phyloP scores from a whole-genome alignment of 495 filamentous ascomycete genomes.

The Penicillium turbatum region DNA sequence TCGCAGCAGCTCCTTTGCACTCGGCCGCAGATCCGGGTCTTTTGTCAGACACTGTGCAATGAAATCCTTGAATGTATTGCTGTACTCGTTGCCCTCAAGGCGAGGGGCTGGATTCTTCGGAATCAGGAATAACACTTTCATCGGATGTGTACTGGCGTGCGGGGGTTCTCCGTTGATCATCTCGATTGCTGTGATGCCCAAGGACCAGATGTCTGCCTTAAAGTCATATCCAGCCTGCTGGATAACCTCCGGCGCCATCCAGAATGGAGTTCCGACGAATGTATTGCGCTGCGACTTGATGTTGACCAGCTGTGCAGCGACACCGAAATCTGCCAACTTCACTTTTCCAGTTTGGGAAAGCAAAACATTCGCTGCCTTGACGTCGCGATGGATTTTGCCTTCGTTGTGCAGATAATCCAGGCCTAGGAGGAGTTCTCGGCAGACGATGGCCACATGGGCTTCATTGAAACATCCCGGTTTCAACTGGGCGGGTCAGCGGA shows the following conservation, averaged over 20 bases:
- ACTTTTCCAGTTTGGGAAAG: slow-evolving; percentile 85
- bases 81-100: slow-evolving; percentile 79
- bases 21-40: slow-evolving; percentile 76
- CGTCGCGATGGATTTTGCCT: slow-evolving; percentile 95
- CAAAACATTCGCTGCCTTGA: slow-evolving; percentile 93
- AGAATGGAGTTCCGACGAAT: slow-evolving; percentile 98
- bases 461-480: slow-evolving; percentile 92
- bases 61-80: slow-evolving; percentile 90
- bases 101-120: slow-evolving; percentile 85
- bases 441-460: slow-evolving; percentile 90
- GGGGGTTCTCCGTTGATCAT: slow-evolving; percentile 90
- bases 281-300: slow-evolving; percentile 98
- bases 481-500: slow-evolving; percentile 53
- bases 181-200: slow-evolving; percentile 95
- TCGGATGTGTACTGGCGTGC: slow-evolving; percentile 85
- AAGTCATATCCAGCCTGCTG: slow-evolving; percentile 95
- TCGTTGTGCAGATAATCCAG: slow-evolving; percentile 91
- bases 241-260: slow-evolving; percentile 99
- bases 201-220: slow-evolving; percentile 96
- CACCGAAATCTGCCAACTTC: slow-evolving; percentile 96
- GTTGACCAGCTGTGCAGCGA: slow-evolving; percentile 92
- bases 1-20: slow-evolving; percentile 82
- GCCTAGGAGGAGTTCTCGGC: slow-evolving; percentile 82
- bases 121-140: slow-evolving; percentile 98
- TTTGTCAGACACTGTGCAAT: slow-evolving; percentile 84